Base-by-base conservation (phyloP, 257 asterid species). In the Jaltomata sinuosa region DNA sequence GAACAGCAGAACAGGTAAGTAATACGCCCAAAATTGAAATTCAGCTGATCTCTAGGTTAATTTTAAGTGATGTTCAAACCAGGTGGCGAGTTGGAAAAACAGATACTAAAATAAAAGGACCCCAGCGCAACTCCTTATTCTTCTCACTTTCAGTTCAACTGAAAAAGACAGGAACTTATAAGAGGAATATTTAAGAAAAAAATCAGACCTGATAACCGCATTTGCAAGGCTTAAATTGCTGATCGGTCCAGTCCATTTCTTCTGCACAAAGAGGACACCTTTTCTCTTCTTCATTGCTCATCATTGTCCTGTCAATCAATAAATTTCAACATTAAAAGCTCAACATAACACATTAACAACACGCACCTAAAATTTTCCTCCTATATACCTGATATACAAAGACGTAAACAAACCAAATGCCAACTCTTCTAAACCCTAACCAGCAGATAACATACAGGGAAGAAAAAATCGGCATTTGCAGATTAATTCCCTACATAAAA, bases 201-300 rank as follows among this genome's bases (percentile, higher is more conserved):
- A 29, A 64, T 27, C 6, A 64, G 16, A 93, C 99, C 97, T 96
- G 98, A 89, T 96, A 96, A 84, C 98, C 98, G 69, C 98, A 96
- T 87, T 92, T 88, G 88, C 98, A 96, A 64, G 99, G 98, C 89
- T 86, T 94, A 88, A 96, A 94, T 88, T 94, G 99, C 89, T 90
- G 98, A 89, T 96, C 99, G 16, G 99, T 96, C 98, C 98, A 93
- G 88, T 96, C 99, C 99, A 94, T 94, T 87, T 94, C 99, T 91
- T 96, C 98, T 1, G 98, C 97, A 32, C 99, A 96, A 42, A 96
- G 98, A 21, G 98, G 99, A 84, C 99, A 93, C 88, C 92, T 93
- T 90, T 92, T 96, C 95, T 94, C 98, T 89, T 91, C 99, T 93
- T 94, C 98, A 86, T 88, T 92, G 89, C 91, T 93, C 97, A 89